Conservation (phyloP, 805 yeast species). For the Sporopachydermia lactativora region DNA sequence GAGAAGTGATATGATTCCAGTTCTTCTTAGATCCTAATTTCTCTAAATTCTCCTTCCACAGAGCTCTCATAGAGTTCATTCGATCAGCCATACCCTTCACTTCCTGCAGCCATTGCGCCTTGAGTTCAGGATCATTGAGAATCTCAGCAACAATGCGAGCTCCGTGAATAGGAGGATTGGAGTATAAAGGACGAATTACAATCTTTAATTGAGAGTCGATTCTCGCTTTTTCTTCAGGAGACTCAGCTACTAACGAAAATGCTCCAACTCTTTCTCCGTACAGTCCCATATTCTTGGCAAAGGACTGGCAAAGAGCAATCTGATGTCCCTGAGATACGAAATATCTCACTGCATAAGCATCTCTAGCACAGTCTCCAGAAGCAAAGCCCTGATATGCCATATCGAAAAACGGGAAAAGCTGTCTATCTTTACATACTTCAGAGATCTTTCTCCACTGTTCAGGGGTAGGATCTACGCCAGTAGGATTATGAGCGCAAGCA, state of each 20-base stretch:
- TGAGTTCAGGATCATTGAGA: conserved; percentile 51
- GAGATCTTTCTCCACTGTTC: conserved; percentile 71
- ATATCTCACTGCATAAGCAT: conserved; percentile 67
- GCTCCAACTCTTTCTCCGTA: conserved; percentile 98
- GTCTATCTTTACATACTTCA: conserved; percentile 39
- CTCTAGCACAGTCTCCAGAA: conserved; percentile 69
- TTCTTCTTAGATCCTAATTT: conserved; percentile 67
- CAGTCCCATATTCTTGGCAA: conserved; percentile 93
- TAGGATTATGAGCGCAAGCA: conserved; percentile 97
- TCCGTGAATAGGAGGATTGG: conserved; percentile 94
- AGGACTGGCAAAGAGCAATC: conserved; percentile 77
- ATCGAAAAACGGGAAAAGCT: conserved; percentile 78
- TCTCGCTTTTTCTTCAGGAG: conserved; percentile 33
- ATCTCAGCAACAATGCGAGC: conserved; percentile 78
- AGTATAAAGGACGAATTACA: conserved; percentile 70
- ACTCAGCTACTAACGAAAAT: conserved; percentile 49
- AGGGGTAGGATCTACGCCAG: conserved; percentile 84
- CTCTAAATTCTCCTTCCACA: conserved; percentile 45
- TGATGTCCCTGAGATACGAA: conserved; percentile 39
- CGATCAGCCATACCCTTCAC: conserved; percentile 78
- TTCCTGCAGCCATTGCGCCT: conserved; percentile 71
- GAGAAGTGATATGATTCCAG: conserved; percentile 85
- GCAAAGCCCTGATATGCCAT: conserved; percentile 98
- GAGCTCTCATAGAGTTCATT: conserved; percentile 64
- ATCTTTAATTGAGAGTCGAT: conserved; percentile 63